Evolutionary conservation across 148 eudicot species (phyloP).

Genomic region (Vaccinium macrocarpon): DNA sequence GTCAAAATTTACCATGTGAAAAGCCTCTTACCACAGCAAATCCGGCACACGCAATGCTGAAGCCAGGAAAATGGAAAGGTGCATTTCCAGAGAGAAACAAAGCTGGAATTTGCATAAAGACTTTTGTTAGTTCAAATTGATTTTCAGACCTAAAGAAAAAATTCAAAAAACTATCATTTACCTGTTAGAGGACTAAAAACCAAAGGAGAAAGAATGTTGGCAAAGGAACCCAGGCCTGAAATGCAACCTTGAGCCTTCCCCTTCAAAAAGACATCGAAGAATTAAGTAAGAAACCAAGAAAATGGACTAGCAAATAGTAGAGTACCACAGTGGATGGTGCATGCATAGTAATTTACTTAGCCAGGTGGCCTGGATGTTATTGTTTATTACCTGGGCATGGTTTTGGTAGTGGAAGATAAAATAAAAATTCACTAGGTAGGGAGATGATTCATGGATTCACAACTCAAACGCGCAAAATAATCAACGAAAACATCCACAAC

Average conservation of each 20-base stretch:
- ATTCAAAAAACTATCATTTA: background rate
- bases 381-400: background rate
- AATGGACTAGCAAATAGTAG: background rate
- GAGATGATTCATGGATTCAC: background rate
- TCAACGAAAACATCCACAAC: background rate
- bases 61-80: constrained; percentile 71
- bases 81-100: constrained; percentile 56
- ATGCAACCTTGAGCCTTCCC: constrained; percentile 75
- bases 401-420: background rate
- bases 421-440: background rate
- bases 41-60: constrained; percentile 46
- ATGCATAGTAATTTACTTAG: background rate
- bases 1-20: background rate
- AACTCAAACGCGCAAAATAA: background rate
- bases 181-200: constrained; percentile 68
- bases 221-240: constrained; percentile 58
- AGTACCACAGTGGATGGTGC: background rate
- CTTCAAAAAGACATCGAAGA: constrained; percentile 17
- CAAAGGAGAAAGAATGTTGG: constrained; percentile 53
- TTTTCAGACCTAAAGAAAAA: background rate
- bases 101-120: constrained; percentile 32
- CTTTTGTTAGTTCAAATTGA: constrained; percentile 16
- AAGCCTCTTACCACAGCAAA: constrained; percentile 36
- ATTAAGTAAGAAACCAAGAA: background rate
- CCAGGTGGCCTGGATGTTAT: background rate